Percentiles rank a stretch among this genome's conserved stretches.
phyloP scores from a whole-genome alignment of 176 grass and related monocot genomes.

The sorghum (Sorghum bicolor) region DNA sequence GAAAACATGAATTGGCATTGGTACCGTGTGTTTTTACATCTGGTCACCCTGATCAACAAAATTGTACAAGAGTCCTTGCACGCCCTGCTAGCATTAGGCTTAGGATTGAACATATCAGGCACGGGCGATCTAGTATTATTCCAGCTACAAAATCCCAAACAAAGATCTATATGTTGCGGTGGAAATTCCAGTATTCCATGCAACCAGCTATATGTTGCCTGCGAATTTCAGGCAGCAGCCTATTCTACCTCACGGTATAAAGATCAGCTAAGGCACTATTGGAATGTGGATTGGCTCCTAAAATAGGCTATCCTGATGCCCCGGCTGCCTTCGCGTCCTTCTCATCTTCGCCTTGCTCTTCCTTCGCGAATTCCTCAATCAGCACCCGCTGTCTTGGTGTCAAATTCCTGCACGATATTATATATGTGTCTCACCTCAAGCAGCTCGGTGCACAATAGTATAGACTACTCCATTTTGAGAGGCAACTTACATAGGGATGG shows the following conservation, averaged over 20 bases:
- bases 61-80: conserved; percentile 24
- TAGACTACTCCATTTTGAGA: neutral
- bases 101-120: neutral
- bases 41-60: neutral
- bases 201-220: conserved; percentile 42
- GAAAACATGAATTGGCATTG: conserved; percentile 3
- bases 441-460: neutral
- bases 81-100: neutral
- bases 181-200: conserved; percentile 23
- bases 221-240: conserved; percentile 43
- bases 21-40: neutral
- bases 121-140: conserved; percentile 32
- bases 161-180: conserved; percentile 26
- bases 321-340: conserved; percentile 63
- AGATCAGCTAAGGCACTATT: neutral
- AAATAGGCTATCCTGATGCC: conserved; percentile 57
- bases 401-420: conserved; percentile 58
- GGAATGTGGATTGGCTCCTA: conserved; percentile 15
- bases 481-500: conserved; percentile 69
- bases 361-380: conserved; percentile 79
- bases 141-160: conserved; percentile 41
- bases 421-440: neutral
- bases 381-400: conserved; percentile 59
- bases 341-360: conserved; percentile 76
- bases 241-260: conserved; percentile 34